These are phyloP conservation scores for Phylloporus arenicola DNA, from an alignment of 768 basidiomycete genomes.

Conservation along the genomic window DNA sequence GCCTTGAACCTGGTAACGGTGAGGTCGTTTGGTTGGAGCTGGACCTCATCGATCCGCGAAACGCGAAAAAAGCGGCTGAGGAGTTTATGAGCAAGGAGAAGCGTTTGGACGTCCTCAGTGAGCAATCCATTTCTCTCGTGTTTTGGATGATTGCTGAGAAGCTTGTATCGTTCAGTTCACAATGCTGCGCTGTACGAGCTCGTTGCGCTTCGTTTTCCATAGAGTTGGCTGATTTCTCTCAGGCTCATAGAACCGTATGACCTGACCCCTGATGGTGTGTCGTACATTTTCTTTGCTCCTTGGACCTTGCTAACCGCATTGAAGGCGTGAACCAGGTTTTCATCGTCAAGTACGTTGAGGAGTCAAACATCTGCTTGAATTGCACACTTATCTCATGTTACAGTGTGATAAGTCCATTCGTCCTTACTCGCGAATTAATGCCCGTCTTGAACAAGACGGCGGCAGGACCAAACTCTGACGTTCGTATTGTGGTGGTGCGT, in stretches of 20 bases:
- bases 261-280: constrained; percentile 27
- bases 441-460: constrained; percentile 50
- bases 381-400: neutral
- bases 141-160: neutral
- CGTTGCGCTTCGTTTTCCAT: neutral
- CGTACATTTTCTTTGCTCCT: neutral
- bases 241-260: constrained; percentile 20
- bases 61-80: constrained; percentile 44
- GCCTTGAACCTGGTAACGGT: constrained; percentile 40
- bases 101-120: constrained; percentile 52
- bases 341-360: constrained; percentile 39
- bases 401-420: constrained; percentile 50
- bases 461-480: constrained; percentile 43
- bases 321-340: constrained; percentile 37
- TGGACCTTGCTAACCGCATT: neutral
- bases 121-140: constrained; percentile 1
- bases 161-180: constrained; percentile 37
- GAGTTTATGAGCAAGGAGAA: constrained; percentile 45
- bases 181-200: constrained; percentile 47
- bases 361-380: neutral
- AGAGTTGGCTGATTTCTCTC: constrained; percentile 6
- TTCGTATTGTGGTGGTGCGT: constrained; percentile 55
- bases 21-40: constrained; percentile 46
- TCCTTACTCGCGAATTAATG: constrained; percentile 49
- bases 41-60: constrained; percentile 45